A percentile compares a stretch with the other conserved stretches of the same genome.
These are phyloP conservation scores for Roridomyces roridus DNA, from an alignment of 768 basidiomycete species.

Conservation along the genomic window DNA sequence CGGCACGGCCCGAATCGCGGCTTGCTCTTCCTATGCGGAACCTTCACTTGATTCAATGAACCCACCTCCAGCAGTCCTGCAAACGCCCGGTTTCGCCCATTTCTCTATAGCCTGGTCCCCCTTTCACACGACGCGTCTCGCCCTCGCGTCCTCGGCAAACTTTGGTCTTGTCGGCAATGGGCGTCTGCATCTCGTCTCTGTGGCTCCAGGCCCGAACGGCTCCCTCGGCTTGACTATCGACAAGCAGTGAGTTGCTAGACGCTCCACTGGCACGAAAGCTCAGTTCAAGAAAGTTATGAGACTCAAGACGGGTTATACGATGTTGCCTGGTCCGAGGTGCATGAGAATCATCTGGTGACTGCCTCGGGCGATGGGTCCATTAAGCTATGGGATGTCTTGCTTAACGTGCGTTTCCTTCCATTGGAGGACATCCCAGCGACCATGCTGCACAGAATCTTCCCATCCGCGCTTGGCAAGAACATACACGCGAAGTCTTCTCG, in stretches of 20 bases:
- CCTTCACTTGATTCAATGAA: too few species aligned
- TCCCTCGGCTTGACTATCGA: constrained; percentile 57
- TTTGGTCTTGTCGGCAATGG: constrained; percentile 97
- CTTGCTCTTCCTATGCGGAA: too few species aligned
- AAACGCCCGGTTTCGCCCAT: constrained; percentile 86
- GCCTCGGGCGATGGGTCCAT: constrained; percentile 92
- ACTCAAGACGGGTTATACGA: constrained; percentile 91
- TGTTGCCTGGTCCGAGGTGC: constrained; percentile 92
- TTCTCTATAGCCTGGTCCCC: constrained; percentile 87
- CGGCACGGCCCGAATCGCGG: too few species aligned
- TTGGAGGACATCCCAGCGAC: not conserved
- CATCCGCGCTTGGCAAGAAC: constrained; percentile 93
- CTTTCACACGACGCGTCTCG: constrained; percentile 76
- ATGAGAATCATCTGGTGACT: constrained; percentile 92
- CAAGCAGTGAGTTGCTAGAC: constrained; percentile 63
- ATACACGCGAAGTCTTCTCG: constrained; percentile 89
- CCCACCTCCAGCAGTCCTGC: constrained; percentile 55
- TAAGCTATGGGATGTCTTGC: constrained; percentile 87
- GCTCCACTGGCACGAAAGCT: constrained; percentile 15
- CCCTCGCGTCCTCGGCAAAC: constrained; percentile 87
- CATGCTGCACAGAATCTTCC: constrained; percentile 75
- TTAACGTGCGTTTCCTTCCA: constrained; percentile 64
- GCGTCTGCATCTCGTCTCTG: constrained; percentile 72
- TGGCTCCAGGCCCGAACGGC: constrained; percentile 54
- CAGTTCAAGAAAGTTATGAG: constrained; percentile 69